Base-by-base conservation (phyloP, 2,329 filamentous ascomycete genomes). In the Aspergillus eucalypticola region DNA sequence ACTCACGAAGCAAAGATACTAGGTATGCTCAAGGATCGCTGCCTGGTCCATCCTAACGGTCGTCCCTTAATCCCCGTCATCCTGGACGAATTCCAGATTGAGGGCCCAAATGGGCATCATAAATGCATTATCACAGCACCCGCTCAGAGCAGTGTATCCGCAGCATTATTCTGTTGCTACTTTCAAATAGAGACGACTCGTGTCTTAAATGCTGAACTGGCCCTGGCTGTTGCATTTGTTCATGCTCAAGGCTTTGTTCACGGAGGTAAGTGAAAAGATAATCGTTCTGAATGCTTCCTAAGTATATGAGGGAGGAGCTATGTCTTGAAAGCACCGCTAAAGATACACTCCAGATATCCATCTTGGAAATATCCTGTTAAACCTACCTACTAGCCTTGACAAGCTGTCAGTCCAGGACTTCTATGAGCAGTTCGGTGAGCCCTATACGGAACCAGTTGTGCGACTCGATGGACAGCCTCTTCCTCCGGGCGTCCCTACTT, bases 231-330 rank as follows among this genome's bases (percentile, higher is more conserved):
- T n/a, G 49, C 61, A 17, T 68, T 64, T 25, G 42, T 68, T 7
- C 69, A 70, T 58, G 60, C 46, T 51, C 63, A 60, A 60, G 67
- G 66, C 4, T 62, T 67, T 48, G 64, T 67, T 38, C 68, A 71
- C 54, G 66, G 55, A 11, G 66, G 65, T 67, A 67, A 51, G 64
- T 67, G 1, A 35, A 48, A 56, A 29, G 1, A 29, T 29, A 29
- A 1, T 11, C 27, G 44, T 7, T 48, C 25, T 5, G 8, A 5
- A 41, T n/a, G 41, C 23, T 41, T 38, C 32, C 5, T 25, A n/a
- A n/a, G 8, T 21, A n/a, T 49, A 51, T 11, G 17, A 10, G 13
- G 4, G 6, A 5, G 0, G 41, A 2, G 5, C 3, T 2, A 7
- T 19, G n/a, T 6, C 41, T 21, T 44, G 1, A 44, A 8, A 44